Conservation (phyloP, 495 filamentous ascomycete species). For the Neurospora terricola region DNA sequence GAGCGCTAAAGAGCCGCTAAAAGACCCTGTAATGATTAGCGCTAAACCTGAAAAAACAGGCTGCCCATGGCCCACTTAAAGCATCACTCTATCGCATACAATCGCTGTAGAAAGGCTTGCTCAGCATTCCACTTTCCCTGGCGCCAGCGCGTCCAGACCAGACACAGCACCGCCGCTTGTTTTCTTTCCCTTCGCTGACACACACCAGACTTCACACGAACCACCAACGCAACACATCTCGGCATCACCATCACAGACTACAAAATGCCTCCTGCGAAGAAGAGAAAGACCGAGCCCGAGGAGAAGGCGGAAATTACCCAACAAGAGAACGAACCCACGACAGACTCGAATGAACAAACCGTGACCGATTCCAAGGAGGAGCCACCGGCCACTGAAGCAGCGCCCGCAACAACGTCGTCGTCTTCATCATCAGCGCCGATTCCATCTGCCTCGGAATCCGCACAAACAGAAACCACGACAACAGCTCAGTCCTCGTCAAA, state of each 20-base stretch:
- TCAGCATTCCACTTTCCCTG: background rate
- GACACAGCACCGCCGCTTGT: background rate
- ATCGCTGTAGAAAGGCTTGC: background rate
- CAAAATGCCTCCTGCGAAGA: constrained; percentile 39
- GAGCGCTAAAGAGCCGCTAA: background rate
- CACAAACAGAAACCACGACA: background rate
- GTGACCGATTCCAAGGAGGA: constrained; percentile 4
- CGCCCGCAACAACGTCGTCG: constrained; percentile 1
- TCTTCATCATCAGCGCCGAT: background rate
- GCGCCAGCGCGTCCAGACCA: background rate
- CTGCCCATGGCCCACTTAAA: background rate
- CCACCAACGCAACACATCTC: background rate
- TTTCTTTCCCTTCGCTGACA: background rate
- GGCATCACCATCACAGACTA: background rate
- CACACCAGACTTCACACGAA: background rate
- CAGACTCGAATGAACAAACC: constrained; percentile 2
- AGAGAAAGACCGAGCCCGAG: constrained; percentile 31
- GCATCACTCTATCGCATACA: background rate
- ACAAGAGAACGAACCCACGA: constrained; percentile 2
- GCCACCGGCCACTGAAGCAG: constrained; percentile 1
- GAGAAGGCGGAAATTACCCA: constrained; percentile 11
- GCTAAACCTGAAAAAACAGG: background rate
- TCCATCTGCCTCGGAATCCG: background rate
- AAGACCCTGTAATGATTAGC: background rate
- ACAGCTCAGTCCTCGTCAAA: constrained; percentile 1